Conservation (phyloP, 2,329 filamentous ascomycete genomes). For the Cladosporium austrohemisphaericum region DNA sequence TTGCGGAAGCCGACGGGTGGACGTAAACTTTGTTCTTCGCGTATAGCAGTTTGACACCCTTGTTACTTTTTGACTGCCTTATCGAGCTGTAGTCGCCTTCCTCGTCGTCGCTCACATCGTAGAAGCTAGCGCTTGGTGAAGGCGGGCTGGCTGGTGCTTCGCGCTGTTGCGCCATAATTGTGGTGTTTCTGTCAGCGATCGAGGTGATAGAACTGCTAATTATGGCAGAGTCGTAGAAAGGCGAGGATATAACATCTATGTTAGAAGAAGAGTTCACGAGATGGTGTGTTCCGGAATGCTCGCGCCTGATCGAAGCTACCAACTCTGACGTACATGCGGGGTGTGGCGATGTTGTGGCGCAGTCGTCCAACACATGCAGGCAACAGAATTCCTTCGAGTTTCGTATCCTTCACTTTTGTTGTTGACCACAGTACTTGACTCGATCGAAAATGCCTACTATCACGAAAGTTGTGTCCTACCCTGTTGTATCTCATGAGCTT, state of each 20-base stretch:
- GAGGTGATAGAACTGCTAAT: too few relatives aligned
- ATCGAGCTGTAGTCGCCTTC: constrained; percentile 95
- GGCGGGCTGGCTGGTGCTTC: constrained; percentile 39
- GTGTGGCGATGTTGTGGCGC: constrained; percentile 4
- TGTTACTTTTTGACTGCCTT: constrained; percentile 69
- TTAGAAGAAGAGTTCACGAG: neutral
- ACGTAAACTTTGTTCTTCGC: constrained; percentile 99
- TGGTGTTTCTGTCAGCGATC: neutral
- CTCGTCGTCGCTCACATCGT: constrained; percentile 93
- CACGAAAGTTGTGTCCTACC: too few relatives aligned
- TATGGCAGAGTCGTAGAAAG: too few relatives aligned
- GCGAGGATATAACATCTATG: neutral
- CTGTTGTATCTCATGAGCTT: too few relatives aligned
- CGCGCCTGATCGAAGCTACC: neutral
- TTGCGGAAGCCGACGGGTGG: constrained; percentile 85
- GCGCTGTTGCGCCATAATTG: neutral
- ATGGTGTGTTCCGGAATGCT: constrained; percentile 5
- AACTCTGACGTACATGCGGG: constrained; percentile 3
- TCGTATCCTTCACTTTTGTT: too few relatives aligned
- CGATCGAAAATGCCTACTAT: too few relatives aligned
- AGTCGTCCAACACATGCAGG: neutral
- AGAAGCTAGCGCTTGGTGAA: constrained; percentile 84
- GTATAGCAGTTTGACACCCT: constrained; percentile 87
- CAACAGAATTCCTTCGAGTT: constrained; percentile 2
- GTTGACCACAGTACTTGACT: too few relatives aligned